These are phyloP conservation scores for Saprolegnia parasitica DNA, from an alignment of 352 stramenopile genomes.

Conservation along the genomic window DNA sequence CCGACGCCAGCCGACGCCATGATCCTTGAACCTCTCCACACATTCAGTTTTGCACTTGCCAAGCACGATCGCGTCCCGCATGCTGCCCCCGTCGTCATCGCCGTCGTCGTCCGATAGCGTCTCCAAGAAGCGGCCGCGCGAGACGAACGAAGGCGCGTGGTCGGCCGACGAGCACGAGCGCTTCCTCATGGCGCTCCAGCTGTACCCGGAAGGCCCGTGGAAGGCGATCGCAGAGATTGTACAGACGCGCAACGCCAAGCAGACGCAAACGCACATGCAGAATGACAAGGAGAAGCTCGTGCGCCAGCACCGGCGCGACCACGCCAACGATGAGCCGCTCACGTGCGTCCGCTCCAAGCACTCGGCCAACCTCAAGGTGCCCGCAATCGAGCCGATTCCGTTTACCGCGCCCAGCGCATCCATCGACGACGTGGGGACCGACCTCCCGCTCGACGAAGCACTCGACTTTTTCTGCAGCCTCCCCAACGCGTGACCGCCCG, in stretches of 20 bases:
- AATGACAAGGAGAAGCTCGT: background rate
- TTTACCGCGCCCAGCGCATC: slow-evolving; percentile 21
- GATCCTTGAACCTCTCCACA: slow-evolving; percentile 18
- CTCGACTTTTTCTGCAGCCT: slow-evolving; percentile 1
- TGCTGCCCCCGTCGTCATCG: too few relatives aligned
- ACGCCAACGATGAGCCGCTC: background rate
- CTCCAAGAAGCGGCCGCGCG: slow-evolving; percentile 29
- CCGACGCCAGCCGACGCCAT: background rate
- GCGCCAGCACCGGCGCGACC: slow-evolving; percentile 8
- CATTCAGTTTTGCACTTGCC: background rate
- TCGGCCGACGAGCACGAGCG: slow-evolving; percentile 11
- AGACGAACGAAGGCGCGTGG: background rate
- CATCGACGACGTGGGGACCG: background rate
- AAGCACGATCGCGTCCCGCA: background rate
- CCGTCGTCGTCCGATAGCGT: background rate
- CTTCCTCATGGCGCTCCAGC: slow-evolving; percentile 8
- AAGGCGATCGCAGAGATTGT: slow-evolving; percentile 13
- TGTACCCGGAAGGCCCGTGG: slow-evolving; percentile 8
- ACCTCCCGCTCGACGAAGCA: background rate
- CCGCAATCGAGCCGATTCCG: slow-evolving; percentile 6
- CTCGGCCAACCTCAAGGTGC: background rate
- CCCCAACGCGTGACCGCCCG: background rate
- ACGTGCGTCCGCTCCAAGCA: slow-evolving; percentile 9
- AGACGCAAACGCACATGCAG: slow-evolving; percentile 16
- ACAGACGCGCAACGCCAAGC: slow-evolving; percentile 3